Evolutionary conservation across 257 asterid genomes (phyloP).

Genomic region (Plantago major): DNA sequence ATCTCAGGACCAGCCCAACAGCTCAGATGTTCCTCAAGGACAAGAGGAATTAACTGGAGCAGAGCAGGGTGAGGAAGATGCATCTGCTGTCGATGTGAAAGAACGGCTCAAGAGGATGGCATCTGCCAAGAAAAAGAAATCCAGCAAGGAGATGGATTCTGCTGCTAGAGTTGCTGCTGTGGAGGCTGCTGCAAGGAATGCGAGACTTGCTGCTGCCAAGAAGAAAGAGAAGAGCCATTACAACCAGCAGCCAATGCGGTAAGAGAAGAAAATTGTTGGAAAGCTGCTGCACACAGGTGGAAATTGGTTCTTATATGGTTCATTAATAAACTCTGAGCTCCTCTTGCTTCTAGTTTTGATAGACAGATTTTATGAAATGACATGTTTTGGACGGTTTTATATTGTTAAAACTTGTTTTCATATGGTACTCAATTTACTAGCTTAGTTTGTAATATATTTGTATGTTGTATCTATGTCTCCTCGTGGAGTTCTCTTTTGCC

Average conservation of each 20-base stretch:
- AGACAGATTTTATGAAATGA: constrained; percentile 17
- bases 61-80: constrained; percentile 47
- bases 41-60: constrained; percentile 36
- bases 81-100: constrained; percentile 53
- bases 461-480: constrained; percentile 22
- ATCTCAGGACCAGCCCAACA: constrained; percentile 43
- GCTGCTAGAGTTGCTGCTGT: constrained; percentile 83
- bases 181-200: constrained; percentile 95
- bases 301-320: constrained; percentile 26
- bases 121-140: constrained; percentile 77
- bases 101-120: constrained; percentile 76
- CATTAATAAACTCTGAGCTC: constrained; percentile 26
- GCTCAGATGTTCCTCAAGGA: constrained; percentile 37
- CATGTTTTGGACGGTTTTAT: constrained; percentile 20
- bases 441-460: constrained; percentile 26
- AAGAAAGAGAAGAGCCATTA: constrained; percentile 96
- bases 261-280: constrained; percentile 19
- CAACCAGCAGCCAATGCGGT: constrained; percentile 88
- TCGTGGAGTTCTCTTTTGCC: constrained; percentile 17
- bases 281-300: constrained; percentile 16
- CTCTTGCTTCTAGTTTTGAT: constrained; percentile 17
- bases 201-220: constrained; percentile 83
- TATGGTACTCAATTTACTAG: constrained; percentile 21
- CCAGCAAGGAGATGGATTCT: constrained; percentile 75
- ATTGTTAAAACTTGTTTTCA: constrained; percentile 17